Percentiles rank a stretch among this genome's conserved stretches.
Conservation (phyloP, 371 early-diverging fungal genomes). For the Phascolomyces articulosus region DNA sequence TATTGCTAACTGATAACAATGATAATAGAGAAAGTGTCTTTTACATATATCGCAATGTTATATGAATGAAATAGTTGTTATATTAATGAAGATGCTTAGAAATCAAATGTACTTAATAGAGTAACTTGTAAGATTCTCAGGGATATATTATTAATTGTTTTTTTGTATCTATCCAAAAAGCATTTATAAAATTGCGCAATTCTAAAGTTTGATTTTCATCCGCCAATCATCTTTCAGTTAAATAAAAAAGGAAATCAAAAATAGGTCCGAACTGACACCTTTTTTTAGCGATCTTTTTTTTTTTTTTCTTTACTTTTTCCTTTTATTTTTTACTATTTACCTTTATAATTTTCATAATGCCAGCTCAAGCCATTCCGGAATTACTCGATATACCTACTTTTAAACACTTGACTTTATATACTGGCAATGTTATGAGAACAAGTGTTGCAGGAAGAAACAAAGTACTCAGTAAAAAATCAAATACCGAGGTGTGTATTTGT, state of each 20-base stretch:
- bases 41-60: too few species aligned
- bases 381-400: slow-evolving; percentile 32
- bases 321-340: too few species aligned
- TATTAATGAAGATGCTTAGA: too few species aligned
- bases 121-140: too few species aligned
- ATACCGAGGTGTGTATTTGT: slow-evolving; percentile 48
- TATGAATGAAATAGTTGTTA: too few species aligned
- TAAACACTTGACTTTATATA: slow-evolving; percentile 47
- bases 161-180: too few species aligned
- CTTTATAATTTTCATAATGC: slow-evolving; percentile 17
- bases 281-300: not conserved
- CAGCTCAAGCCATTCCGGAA: slow-evolving; percentile 27
- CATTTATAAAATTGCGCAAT: not conserved
- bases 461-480: slow-evolving; percentile 45
- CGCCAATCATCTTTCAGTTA: not conserved
- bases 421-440: slow-evolving; percentile 60
- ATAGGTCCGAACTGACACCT: slow-evolving; percentile 4
- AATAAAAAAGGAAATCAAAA: not conserved
- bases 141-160: too few species aligned
- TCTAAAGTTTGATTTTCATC: not conserved
- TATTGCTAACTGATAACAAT: too few species aligned
- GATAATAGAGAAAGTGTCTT: too few species aligned
- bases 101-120: too few species aligned
- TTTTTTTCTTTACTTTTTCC: not conserved
- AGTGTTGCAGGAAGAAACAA: slow-evolving; percentile 40